Base-by-base conservation (phyloP, 2,329 filamentous ascomycete species). In the Myrmaecium sp. region DNA sequence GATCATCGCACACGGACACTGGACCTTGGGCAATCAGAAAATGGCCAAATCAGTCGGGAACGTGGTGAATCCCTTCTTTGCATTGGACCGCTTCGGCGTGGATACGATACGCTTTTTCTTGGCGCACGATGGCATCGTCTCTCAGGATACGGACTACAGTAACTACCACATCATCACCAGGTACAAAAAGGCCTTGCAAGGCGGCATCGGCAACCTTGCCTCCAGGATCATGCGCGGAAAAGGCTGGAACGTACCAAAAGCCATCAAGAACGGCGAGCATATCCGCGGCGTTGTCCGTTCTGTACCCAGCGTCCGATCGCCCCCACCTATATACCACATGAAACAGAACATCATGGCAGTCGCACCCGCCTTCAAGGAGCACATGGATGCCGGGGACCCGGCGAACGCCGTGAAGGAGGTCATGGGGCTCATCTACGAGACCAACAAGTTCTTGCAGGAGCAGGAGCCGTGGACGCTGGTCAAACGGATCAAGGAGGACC, bases 1-100 rank as follows among this genome's bases (percentile, higher is more conserved):
- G 35, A 68, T 98, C 17, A 60, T 98, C 3, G 81, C 81, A 27
- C 89, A 98, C 47, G 83, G 76, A 2, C 89, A 98, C 49, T 98
- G 91, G 89, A 92, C 83, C 9, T 74, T 98, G 55, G 80, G 79
- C 30, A 71, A 71, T 28, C 69, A 74, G 39, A 98, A 98, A 52
- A 98, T 98, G 84, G 86, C 84, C 33, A 98, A 98, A 51, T 92
- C 81, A 1, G 70, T 77, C 2, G 89, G 89, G 34, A 94, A 94
- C 47, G 86, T 92, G 2, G 86, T 98, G 22, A 89, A 93, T 43
- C 89, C 89, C 0, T 83, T 91, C 45, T 82, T 82, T 38, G 89
- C 89, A 8, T 66, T 95, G 25, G 75, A 93, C 35, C 69, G 84
- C 5, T 98, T 83, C 54, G 83, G 82, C 3, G 61, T 83, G 4